These are phyloP conservation scores for Tulasnella sp. DNA, from an alignment of 768 basidiomycete genomes.

Conservation along the genomic window DNA sequence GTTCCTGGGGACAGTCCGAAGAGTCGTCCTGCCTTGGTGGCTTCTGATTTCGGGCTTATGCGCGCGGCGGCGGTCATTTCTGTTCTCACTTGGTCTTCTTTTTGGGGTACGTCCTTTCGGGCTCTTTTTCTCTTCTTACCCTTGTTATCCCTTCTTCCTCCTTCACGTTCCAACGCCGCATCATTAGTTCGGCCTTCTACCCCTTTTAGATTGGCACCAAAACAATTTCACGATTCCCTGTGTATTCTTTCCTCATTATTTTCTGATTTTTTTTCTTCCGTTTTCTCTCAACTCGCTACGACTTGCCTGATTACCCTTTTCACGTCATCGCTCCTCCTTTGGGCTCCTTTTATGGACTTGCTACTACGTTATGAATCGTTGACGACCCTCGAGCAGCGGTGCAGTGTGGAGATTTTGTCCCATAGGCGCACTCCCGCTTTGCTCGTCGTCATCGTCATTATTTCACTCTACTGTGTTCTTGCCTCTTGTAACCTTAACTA, in stretches of 20 bases:
- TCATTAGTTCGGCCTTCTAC: not conserved
- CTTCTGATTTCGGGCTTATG: not conserved
- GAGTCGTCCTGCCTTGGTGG: slow-evolving; percentile 20
- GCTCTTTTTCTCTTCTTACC: not conserved
- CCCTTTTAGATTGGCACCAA: not conserved
- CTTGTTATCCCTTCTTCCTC: not conserved
- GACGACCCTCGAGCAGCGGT: not conserved
- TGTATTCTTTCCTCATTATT: slow-evolving; percentile 11
- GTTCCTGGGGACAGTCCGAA: slow-evolving; percentile 5
- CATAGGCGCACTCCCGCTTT: not conserved
- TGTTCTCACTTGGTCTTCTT: not conserved
- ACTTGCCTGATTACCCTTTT: not conserved
- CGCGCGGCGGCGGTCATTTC: too few relatives aligned
- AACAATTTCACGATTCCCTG: not conserved
- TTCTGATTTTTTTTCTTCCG: not conserved
- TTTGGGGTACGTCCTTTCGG: not conserved
- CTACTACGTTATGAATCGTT: not conserved
- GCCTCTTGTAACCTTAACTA: not conserved
- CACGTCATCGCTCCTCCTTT: not conserved
- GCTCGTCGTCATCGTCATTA: not conserved
- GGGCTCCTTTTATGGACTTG: not conserved
- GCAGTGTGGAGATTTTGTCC: not conserved
- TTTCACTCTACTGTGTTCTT: not conserved
- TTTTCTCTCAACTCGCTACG: not conserved
- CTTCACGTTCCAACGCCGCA: not conserved